Percentiles rank a stretch among this genome's conserved stretches.
phyloP scores from a whole-genome alignment of 805 yeast genomes.

The Candida rishiriensis region DNA sequence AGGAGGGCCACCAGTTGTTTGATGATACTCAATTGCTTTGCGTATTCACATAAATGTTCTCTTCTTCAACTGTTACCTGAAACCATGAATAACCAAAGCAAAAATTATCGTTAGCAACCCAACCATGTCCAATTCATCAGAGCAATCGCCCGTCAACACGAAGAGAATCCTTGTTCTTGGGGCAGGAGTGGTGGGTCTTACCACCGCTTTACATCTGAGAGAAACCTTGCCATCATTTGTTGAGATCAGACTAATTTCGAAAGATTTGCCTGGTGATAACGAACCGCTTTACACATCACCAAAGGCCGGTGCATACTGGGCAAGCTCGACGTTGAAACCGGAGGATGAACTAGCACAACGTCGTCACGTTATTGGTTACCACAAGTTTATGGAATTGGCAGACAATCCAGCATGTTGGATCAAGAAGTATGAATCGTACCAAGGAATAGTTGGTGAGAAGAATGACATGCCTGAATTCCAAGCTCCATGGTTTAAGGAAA shows the following conservation, averaged over 20 bases:
- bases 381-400: conserved; percentile 32
- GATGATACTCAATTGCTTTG: too few species aligned
- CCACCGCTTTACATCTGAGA: conserved; percentile 40
- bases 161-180: conserved; percentile 41
- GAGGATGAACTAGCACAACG: conserved; percentile 14
- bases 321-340: conserved; percentile 31
- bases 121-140: too few species aligned
- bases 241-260: conserved; percentile 38
- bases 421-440: conserved; percentile 19
- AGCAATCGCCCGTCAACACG: too few species aligned
- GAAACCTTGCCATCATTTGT: conserved; percentile 25
- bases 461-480: conserved; percentile 4
- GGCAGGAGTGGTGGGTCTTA: conserved; percentile 55
- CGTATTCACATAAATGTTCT: too few species aligned
- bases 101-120: too few species aligned
- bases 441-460: conserved; percentile 18
- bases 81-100: too few species aligned
- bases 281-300: conserved; percentile 53
- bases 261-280: conserved; percentile 54
- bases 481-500: conserved; percentile 47
- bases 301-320: conserved; percentile 71
- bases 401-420: conserved; percentile 34
- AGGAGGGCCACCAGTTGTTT: too few species aligned
- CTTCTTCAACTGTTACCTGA: too few species aligned
- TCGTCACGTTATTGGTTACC: conserved; percentile 34